Base-by-base conservation (phyloP, 2,329 filamentous ascomycete genomes). In the Knoxdaviesia capensis region DNA sequence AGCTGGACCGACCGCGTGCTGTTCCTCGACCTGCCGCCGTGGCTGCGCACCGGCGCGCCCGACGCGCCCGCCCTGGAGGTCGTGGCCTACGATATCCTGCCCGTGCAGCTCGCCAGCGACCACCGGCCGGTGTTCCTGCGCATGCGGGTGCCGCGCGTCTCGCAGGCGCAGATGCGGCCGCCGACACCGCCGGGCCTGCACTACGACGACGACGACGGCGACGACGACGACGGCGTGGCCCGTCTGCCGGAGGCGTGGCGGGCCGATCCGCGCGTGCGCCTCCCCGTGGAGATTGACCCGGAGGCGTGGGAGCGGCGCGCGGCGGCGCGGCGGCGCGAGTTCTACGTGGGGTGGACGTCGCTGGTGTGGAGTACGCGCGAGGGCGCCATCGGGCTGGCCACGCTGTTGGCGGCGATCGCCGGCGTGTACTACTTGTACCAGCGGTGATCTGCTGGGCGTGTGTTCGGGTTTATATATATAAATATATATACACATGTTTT, bases 1-100 rank as follows among this genome's bases (percentile, higher is more conserved):
- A 78, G 79, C 52, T 96, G 88, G 90, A 94, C 86, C 52, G 90
- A 96, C 58, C 75, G 90, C 4, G 78, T 96, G 20, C 63, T 96
- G 20, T 96, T 77, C 57, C 64, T 88, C 3, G 72, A 80, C 41
- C 60, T 69, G 28, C 74, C 70, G 20, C 56, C 57, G 28, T 76
- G 70, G 68, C 54, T 65, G 35, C 57, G 57, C 37, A 55, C 48
- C 41, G 36, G 43, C 43, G 11, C 44, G 5, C 20, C 32, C 48
- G 9, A 53, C 39, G 42, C 47, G 5, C 50, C 50, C 7, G 51
- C 52, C 33, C 60, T 74, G 34, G 55, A 63, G 6, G 66, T 84
- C n/a, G 58, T 62, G 29, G 64, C 74, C 29, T 96, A 96, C 57
- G 68, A 75, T 10, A 74, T 81, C 10, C 64, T 96, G 31, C 84